Evolutionary conservation across 2,329 filamentous ascomycete species (phyloP), one percentile per base, ranked within the genome.

Genomic region (Arthrobotrys iridis): DNA sequence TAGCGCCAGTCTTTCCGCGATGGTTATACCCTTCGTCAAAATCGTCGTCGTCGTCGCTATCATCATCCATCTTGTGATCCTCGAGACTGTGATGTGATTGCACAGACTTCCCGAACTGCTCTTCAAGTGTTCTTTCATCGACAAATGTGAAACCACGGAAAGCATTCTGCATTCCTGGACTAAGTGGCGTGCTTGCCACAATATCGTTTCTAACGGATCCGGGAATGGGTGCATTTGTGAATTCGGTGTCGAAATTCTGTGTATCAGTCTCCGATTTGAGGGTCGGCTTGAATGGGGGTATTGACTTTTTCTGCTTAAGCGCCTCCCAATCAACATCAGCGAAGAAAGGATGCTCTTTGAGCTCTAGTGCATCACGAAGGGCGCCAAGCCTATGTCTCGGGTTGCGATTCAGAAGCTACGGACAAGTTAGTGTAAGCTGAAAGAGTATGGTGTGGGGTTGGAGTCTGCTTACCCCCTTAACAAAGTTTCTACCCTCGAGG

Each of bases 91-190:
- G 67, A 80, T 64, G 83, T 78, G 37, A 80, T 82, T 37, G 83
- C 85, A 77, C 89, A 87, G 67, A 87, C 85, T 87, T 89, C 86
- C 84, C 83, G 88, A 92, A 93, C 78, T 95, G 90, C 77, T 94
- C 92, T 60, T 98, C 93, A 66, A 99, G 89, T 1, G 92, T 92
- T 80, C 92, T 97, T 83, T 98, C 94, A 79, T 98, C 95, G n/a
- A 98, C 95, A 82, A 96, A 99, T 0, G 95, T 99, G 83, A 99
- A 99, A 33, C 95, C 95, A 80, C 95, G 92, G 85, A 99, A 99
- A 81, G 98, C 97, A 77, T 94, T 95, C 83, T 99, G 95, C 83
- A 97, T 93, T 1, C 93, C 96, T 0, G 95, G 95, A 11, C 93
- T 97, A 22, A 99, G 85, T 0, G 95, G 95, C 0, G 95, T 99